Evolutionary conservation across 2,329 filamentous ascomycete species (phyloP), one percentile per base, ranked within the genome.

Genomic region (Aureobasidium sp.): DNA sequence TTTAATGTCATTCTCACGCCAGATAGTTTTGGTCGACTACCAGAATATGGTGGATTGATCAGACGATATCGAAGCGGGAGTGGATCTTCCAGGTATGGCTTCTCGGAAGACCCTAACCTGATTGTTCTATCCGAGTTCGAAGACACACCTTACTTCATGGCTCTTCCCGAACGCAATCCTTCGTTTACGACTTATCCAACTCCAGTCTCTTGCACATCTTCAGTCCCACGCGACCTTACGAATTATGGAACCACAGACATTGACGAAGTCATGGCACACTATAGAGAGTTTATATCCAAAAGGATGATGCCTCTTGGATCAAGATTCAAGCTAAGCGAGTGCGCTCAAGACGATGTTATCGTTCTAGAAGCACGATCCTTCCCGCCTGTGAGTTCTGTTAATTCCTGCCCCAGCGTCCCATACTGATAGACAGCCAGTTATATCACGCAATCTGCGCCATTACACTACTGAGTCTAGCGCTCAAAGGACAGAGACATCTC

Each of bases 391-490:
- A 68, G 79, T 76, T 55, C 50, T 13, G 78, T 74, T 54, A 51
- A 29, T 55, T 13, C 21, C 13, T 5, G 32, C 16, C 6, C 3
- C 41, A 21, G 34, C 3, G 9, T 30, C 16, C 2, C 16, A 4
- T 42, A 29, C 57, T 63, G 14, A 36, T 34, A 36, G 21, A 62
- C 21, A 25, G 53, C 44, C 53, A 82, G 80, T 75, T 84, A 60
- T 78, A 79, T 55, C 79, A 83, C 67, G 81, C 82, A 11, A 82
- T 85, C 63, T 82, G 82, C 74, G 81, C 82, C 6, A 71, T 84
- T n/a, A 64, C 63, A 8, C 21, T 64, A 9, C 50, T 64, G 16
- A 62, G 61, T 34, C 80, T 80, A 29, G 81, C 79, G 27, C 74
- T 83, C 47, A 81, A 79, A 66, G 55, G 61, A 6, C 45, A 55